Evolutionary conservation across 2,329 filamentous ascomycete species (phyloP), one percentile per base, ranked within the genome.

Genomic region (Pyricularia sp.): DNA sequence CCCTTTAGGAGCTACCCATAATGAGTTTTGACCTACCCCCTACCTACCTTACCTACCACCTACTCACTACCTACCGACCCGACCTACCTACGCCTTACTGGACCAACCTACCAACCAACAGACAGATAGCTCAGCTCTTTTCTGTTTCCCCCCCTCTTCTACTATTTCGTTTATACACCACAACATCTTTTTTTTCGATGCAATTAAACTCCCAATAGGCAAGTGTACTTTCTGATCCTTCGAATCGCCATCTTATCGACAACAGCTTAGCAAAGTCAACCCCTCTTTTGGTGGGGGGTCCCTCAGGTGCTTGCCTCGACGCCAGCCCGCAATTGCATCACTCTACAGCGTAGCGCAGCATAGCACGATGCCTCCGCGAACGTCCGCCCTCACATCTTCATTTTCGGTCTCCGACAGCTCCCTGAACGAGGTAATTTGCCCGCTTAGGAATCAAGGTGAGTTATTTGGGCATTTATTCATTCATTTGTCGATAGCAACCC

Each of bases 351-450:
- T 28, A 28, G 59, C 14, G 12, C 59, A 63, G 59, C 59, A 26
- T 26, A 81, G 84, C 84, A 85, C 85, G 82, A 97, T 97, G 94
- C 93, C 94, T 82, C 93, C 93, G 77, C 89, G 92, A 86, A 88
- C 91, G 76, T 90, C 92, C 73, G 59, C 59, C 14, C 85, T 97
- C 77, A 95, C 92, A 72, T 92, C 92, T 77, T 95, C 93, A 73
- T 97, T 97, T 80, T 94, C 93, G 73, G 92, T 97, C 76, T 92
- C 92, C 76, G 93, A 97, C 84, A 87, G 91, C 79, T 50, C 55
- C 67, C 94, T 92, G 80, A 96, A 96, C 80, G 94, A 98, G 82
- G 95, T 99, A 78, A 92, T 97, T 77, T 99, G 95, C 82, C 95
- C 95, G 74, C 84, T 99, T 80, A 90, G 89, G 77, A 97, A 97